phyloP scores from a whole-genome alignment of 2,329 filamentous ascomycete species.

The Colletotrichum sojae region DNA sequence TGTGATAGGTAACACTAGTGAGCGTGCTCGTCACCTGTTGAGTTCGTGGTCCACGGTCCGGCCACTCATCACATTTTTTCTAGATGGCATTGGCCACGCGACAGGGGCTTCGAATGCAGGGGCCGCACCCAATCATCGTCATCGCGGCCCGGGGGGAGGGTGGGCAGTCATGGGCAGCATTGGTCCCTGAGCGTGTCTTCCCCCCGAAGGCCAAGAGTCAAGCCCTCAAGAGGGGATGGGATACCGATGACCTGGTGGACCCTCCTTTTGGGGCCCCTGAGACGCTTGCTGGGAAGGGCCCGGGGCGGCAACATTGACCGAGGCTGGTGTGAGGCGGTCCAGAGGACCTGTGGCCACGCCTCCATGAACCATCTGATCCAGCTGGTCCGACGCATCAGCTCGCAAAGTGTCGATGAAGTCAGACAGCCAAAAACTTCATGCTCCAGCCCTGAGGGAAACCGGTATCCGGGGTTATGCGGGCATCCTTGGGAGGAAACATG shows the following conservation, averaged over 20 bases:
- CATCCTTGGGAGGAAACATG: neutral
- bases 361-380: slow-evolving; percentile 15
- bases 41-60: slow-evolving; percentile 3
- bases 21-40: neutral
- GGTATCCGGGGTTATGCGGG: neutral
- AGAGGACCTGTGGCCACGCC: neutral
- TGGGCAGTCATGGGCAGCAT: slow-evolving; percentile 16
- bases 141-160: neutral
- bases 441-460: neutral
- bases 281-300: slow-evolving; percentile 20
- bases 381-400: slow-evolving; percentile 18
- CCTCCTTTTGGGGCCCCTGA: slow-evolving; percentile 8
- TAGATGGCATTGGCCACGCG: slow-evolving; percentile 20
- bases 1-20: no score
- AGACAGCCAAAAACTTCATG: neutral
- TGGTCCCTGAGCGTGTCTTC: slow-evolving; percentile 13
- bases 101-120: slow-evolving; percentile 32
- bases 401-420: slow-evolving; percentile 18
- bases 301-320: slow-evolving; percentile 13
- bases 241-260: slow-evolving; percentile 1
- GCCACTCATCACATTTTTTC: slow-evolving; percentile 21
- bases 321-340: neutral
- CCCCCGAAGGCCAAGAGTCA: slow-evolving; percentile 3
- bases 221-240: neutral
- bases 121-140: slow-evolving; percentile 28